Conservation (phyloP, 139 green algal genomes). For the Picochlorum sp. region DNA sequence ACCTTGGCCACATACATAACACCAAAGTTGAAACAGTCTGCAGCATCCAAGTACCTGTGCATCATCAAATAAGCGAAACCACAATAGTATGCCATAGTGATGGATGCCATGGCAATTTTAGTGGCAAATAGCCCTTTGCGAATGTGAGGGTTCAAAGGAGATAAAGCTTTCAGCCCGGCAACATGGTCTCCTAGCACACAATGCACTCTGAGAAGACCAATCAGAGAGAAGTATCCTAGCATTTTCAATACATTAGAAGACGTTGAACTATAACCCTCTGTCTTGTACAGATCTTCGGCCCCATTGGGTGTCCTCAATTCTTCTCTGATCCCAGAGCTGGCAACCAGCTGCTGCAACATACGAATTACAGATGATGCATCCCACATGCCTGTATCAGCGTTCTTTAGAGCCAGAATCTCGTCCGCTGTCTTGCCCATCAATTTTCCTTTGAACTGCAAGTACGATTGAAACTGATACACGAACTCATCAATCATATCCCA, state of each 20-base stretch:
- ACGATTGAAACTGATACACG: constrained; percentile 96
- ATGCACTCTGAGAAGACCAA: constrained; percentile 86
- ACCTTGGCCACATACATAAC: constrained; percentile 70
- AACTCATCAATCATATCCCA: constrained; percentile 99
- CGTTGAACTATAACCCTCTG: constrained; percentile 63
- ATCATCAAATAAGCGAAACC: constrained; percentile 90
- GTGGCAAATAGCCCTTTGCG: constrained; percentile 53
- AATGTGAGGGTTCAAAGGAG: constrained; percentile 48
- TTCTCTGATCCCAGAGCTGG: constrained; percentile 11
- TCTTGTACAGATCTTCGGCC: constrained; percentile 38
- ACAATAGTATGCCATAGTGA: constrained; percentile 90
- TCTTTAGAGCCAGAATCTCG: constrained; percentile 32
- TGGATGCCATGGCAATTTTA: constrained; percentile 66
- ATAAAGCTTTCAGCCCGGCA: constrained; percentile 43
- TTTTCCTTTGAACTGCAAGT: constrained; percentile 75
- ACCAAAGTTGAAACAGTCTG: constrained; percentile 73
- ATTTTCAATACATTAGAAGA: constrained; percentile 89
- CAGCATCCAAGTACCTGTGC: constrained; percentile 76
- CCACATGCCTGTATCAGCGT: constrained; percentile 8
- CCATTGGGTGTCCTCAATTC: constrained; percentile 11
- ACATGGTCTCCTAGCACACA: constrained; percentile 86
- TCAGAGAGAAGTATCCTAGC: constrained; percentile 91
- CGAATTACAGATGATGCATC: constrained; percentile 12
- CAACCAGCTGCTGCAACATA: constrained; percentile 18
- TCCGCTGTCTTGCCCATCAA: constrained; percentile 52